Evolutionary conservation across 805 yeast species (phyloP).

Genomic region (Millerago galiae): DNA sequence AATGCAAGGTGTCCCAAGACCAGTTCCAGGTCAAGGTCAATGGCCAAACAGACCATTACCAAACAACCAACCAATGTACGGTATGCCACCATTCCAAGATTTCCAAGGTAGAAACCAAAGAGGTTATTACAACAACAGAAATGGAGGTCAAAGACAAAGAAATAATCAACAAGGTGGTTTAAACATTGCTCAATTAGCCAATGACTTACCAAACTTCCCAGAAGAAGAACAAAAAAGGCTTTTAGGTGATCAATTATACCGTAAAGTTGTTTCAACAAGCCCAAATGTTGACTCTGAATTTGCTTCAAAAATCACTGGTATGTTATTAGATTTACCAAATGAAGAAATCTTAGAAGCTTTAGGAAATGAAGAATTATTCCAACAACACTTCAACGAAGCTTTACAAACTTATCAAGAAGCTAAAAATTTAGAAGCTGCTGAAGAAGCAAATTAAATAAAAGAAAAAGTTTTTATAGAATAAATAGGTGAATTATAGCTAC

Average conservation of each 20-base stretch:
- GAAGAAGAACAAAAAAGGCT: constrained; percentile 94
- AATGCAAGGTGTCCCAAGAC: constrained; percentile 59
- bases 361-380: constrained; percentile 85
- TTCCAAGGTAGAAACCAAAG: constrained; percentile 46
- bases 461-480: constrained; percentile 1
- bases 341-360: constrained; percentile 82
- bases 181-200: constrained; percentile 44
- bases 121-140: constrained; percentile 39
- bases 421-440: constrained; percentile 39
- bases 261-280: constrained; percentile 80
- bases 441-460: constrained; percentile 10
- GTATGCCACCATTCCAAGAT: constrained; percentile 72
- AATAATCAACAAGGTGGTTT: constrained; percentile 22
- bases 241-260: constrained; percentile 95
- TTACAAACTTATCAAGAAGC: constrained; percentile 88
- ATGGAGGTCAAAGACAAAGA: constrained; percentile 32
- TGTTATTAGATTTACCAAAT: constrained; percentile 94
- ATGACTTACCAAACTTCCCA: constrained; percentile 56
- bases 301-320: constrained; percentile 98
- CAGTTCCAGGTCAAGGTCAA: constrained; percentile 60
- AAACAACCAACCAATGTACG: constrained; percentile 83
- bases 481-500: not conserved
- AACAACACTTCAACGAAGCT: constrained; percentile 91
- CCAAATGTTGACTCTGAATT: constrained; percentile 88
- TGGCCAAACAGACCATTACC: constrained; percentile 53